Conservation (phyloP, 108 stramenopile genomes). For the Discostella stelligeroides region DNA sequence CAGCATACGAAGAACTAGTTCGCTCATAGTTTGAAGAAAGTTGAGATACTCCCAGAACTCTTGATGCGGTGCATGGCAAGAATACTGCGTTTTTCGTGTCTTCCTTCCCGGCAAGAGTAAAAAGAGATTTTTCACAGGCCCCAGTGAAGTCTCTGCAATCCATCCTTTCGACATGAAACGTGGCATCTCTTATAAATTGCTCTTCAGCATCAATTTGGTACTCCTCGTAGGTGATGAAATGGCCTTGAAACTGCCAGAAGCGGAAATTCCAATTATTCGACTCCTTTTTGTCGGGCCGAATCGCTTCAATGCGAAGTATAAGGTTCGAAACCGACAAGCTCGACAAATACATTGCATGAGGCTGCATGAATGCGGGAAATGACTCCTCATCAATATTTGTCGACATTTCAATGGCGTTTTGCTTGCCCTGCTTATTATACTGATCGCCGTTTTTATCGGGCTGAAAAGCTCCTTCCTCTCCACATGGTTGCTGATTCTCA, state of each 20-base stretch:
- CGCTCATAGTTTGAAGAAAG: slow-evolving; percentile 29
- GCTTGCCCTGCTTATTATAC: slow-evolving; percentile 6
- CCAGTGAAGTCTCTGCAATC: slow-evolving; percentile 59
- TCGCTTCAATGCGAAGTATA: slow-evolving; percentile 63
- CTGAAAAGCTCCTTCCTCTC: slow-evolving; percentile 12
- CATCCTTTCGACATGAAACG: slow-evolving; percentile 57
- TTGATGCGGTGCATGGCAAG: slow-evolving; percentile 72
- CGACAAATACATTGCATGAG: slow-evolving; percentile 67
- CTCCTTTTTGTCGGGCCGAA: slow-evolving; percentile 41
- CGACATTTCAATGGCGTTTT: not conserved
- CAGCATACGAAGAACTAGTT: slow-evolving; percentile 11
- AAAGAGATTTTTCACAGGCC: slow-evolving; percentile 40
- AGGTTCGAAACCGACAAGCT: slow-evolving; percentile 61
- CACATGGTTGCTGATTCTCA: slow-evolving; percentile 4
- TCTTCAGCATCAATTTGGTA: slow-evolving; percentile 54
- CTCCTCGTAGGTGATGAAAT: slow-evolving; percentile 60
- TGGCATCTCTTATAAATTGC: slow-evolving; percentile 50
- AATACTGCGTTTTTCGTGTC: slow-evolving; percentile 6
- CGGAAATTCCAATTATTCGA: slow-evolving; percentile 54
- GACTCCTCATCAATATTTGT: slow-evolving; percentile 26
- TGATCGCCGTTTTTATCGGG: slow-evolving; percentile 2
- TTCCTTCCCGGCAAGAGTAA: slow-evolving; percentile 8
- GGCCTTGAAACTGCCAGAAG: slow-evolving; percentile 60
- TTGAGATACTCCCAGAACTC: slow-evolving; percentile 60
- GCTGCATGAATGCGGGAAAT: slow-evolving; percentile 73